Conservation (phyloP, 2,329 filamentous ascomycete species). For the Talaromyces sp. region DNA sequence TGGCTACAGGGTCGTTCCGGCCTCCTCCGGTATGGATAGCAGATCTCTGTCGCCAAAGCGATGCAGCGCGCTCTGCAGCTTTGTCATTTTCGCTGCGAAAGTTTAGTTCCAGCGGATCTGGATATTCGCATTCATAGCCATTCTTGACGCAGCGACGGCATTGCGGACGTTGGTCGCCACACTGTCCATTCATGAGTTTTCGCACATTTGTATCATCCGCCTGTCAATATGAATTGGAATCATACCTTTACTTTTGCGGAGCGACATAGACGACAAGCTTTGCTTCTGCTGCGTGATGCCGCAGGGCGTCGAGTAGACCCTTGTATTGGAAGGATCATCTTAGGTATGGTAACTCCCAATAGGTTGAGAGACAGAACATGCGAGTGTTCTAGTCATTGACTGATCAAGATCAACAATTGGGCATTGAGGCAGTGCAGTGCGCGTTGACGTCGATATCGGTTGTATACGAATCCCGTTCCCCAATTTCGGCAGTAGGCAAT, state of each 20-base stretch:
- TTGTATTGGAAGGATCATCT: background rate
- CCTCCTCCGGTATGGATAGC: background rate
- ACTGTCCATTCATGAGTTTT: background rate
- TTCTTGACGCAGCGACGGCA: background rate
- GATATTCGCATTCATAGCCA: background rate
- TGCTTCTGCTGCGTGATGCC: background rate
- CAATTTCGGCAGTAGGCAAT: background rate
- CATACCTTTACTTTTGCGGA: slow-evolving; percentile 6
- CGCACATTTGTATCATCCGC: background rate
- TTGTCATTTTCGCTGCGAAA: slow-evolving; percentile 11
- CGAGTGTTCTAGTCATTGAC: background rate
- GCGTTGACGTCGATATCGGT: background rate
- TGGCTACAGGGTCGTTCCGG: background rate
- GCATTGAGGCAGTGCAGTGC: too few species aligned
- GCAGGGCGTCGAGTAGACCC: background rate
- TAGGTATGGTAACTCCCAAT: background rate
- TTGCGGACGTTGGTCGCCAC: background rate
- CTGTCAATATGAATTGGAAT: background rate
- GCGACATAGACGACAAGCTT: background rate
- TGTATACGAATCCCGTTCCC: background rate
- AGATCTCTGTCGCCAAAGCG: background rate
- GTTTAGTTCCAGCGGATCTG: slow-evolving; percentile 4
- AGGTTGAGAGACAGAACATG: background rate
- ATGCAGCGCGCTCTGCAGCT: background rate
- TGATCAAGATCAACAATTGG: too few species aligned